These are phyloP conservation scores for maize (Zea mays) DNA, from an alignment of 176 grass and related monocot genomes.

Conservation along the genomic window Zm-B73-REFERENCE-NAM-5.0 NC_050099.1:19685001-19685500, in stretches of 20 bases:
- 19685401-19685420: background rate
- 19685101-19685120: slow-evolving; percentile 35
- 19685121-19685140: slow-evolving; percentile 65
- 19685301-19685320: background rate
- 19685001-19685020: slow-evolving; percentile 54
- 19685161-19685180: slow-evolving; percentile 77
- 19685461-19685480: slow-evolving; percentile 44
- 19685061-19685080: background rate
- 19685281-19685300: background rate
- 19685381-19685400: background rate
- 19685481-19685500: slow-evolving; percentile 32
- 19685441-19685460: slow-evolving; percentile 5
- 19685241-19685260: background rate
- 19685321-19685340: background rate
- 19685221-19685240: background rate
- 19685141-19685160: slow-evolving; percentile 97
- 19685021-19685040: slow-evolving; percentile 39
- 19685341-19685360: too few species aligned
- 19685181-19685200: slow-evolving; percentile 2
- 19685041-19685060: slow-evolving; percentile 26
- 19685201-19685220: slow-evolving; percentile 13
- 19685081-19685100: slow-evolving; percentile 30
- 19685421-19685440: background rate
- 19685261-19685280: background rate
- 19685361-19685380: too few species aligned